These are phyloP conservation scores for Xylaria sp. DNA, from an alignment of 2,329 filamentous ascomycete species.

Conservation along the genomic window DNA sequence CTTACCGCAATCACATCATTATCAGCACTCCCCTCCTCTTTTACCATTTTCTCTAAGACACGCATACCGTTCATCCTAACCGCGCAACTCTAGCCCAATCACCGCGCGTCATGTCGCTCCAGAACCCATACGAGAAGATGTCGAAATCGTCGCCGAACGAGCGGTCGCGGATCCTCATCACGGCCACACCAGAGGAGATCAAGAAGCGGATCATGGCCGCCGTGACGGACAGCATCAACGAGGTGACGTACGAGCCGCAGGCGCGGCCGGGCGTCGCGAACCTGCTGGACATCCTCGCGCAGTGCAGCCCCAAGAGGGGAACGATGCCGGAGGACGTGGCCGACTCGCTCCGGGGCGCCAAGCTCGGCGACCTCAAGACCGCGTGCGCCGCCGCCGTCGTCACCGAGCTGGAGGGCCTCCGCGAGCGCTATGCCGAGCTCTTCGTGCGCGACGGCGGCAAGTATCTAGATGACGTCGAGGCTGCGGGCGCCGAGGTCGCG, in stretches of 20 bases:
- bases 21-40: background rate
- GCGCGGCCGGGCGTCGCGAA: slow-evolving; percentile 86
- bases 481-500: slow-evolving; percentile 70
- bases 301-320: slow-evolving; percentile 64
- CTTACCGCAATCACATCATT: background rate
- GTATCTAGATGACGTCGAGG: slow-evolving; percentile 68
- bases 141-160: slow-evolving; percentile 84
- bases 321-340: slow-evolving; percentile 52
- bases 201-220: slow-evolving; percentile 75
- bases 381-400: slow-evolving; percentile 69
- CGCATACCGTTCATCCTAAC: slow-evolving; percentile 4
- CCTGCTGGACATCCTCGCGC: slow-evolving; percentile 80
- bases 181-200: slow-evolving; percentile 74
- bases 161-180: slow-evolving; percentile 84
- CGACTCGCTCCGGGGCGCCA: slow-evolving; percentile 51
- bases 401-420: slow-evolving; percentile 60
- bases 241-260: slow-evolving; percentile 77
- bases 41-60: background rate
- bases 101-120: slow-evolving; percentile 90
- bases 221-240: slow-evolving; percentile 76
- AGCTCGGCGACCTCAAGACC: slow-evolving; percentile 71
- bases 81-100: slow-evolving; percentile 69
- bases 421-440: slow-evolving; percentile 61
- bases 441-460: slow-evolving; percentile 58
- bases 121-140: slow-evolving; percentile 85